These are phyloP conservation scores for Lactarius sanguifluus DNA, from an alignment of 768 basidiomycete genomes.

Conservation along the genomic window DNA sequence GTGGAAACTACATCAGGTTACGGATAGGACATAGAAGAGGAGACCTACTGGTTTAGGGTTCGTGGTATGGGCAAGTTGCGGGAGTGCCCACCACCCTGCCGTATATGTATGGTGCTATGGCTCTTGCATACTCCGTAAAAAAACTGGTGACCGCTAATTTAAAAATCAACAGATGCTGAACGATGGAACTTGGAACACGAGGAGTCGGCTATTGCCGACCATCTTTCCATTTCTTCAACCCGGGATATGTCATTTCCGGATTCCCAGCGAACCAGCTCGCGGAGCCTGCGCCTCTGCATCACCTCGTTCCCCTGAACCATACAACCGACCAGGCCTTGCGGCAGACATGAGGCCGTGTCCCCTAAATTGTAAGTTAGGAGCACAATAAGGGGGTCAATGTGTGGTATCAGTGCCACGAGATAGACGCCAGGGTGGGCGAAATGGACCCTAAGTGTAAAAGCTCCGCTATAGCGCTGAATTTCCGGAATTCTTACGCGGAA, in stretches of 20 bases:
- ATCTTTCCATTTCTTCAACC: neutral
- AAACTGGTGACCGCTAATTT: no score
- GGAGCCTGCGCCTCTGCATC: neutral
- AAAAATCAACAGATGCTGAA: no score
- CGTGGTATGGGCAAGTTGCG: neutral
- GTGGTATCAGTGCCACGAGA: neutral
- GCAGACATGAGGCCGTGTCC: neutral
- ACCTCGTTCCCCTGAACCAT: neutral
- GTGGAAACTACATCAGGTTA: neutral
- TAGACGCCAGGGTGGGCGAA: no score
- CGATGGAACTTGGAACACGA: no score
- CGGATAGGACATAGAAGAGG: neutral
- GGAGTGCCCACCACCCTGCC: neutral
- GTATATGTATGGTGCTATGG: neutral
- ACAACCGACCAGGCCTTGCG: neutral
- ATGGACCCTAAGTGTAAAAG: neutral
- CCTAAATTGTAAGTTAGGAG: neutral
- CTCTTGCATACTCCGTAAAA: no score
- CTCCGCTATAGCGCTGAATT: neutral
- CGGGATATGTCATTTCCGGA: neutral
- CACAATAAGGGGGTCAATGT: no score
- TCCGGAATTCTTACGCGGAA: slow-evolving; percentile 7
- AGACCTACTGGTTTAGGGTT: neutral
- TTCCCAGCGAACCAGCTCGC: neutral
- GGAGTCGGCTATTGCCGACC: no score